These are phyloP conservation scores for Blastobotrys serpentis DNA, from an alignment of 1,139 yeast genomes.

Conservation along the genomic window DNA sequence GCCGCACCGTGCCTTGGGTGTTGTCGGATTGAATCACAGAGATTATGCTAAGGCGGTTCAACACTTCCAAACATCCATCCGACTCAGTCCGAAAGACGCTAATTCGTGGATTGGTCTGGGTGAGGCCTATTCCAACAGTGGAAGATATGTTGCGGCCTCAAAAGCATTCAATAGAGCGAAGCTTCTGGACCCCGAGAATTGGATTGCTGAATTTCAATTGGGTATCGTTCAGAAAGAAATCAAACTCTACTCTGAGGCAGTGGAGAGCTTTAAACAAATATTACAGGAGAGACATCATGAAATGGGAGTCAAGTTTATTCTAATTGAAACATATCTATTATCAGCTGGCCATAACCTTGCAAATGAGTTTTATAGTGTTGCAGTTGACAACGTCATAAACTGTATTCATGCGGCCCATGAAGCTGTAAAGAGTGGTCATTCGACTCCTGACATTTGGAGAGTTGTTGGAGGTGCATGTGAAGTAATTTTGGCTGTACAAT, in stretches of 20 bases:
- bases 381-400: slow-evolving; percentile 48
- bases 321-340: slow-evolving; percentile 56
- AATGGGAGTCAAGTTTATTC: slow-evolving; percentile 55
- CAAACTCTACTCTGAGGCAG: slow-evolving; percentile 53
- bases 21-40: slow-evolving; percentile 68
- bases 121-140: slow-evolving; percentile 84
- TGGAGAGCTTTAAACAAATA: slow-evolving; percentile 45
- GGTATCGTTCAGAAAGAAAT: slow-evolving; percentile 58
- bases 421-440: slow-evolving; percentile 23
- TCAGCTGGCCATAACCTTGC: slow-evolving; percentile 53
- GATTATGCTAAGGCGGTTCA: slow-evolving; percentile 80
- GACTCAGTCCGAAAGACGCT: slow-evolving; percentile 63
- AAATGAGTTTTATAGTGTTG: slow-evolving; percentile 67
- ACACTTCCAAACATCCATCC: slow-evolving; percentile 81
- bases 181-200: slow-evolving; percentile 50
- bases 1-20: slow-evolving; percentile 89
- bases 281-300: slow-evolving; percentile 49
- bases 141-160: slow-evolving; percentile 80
- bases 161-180: slow-evolving; percentile 75
- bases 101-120: slow-evolving; percentile 94
- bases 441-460: slow-evolving; percentile 56
- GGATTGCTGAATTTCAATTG: slow-evolving; percentile 65
- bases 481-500: slow-evolving; percentile 47
- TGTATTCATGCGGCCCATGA: slow-evolving; percentile 41
- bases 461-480: slow-evolving; percentile 51